A percentile compares a stretch with the other conserved stretches of the same genome.
Conservation (phyloP, 192 early-diverging fungal genomes). For the Podila epigama region DNA sequence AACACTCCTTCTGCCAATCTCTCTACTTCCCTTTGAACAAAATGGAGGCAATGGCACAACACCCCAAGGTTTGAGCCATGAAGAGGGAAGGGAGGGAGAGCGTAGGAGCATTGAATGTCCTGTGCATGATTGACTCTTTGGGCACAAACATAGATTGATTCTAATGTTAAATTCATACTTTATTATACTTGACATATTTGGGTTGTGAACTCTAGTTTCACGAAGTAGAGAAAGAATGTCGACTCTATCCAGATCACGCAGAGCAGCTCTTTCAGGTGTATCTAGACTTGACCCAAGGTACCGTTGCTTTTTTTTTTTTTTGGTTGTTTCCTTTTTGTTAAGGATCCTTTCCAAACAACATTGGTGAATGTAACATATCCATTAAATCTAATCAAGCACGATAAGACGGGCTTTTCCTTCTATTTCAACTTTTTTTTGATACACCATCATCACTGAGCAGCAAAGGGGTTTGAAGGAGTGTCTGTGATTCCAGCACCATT, state of each 20-base stretch:
- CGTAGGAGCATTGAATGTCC: too few relatives aligned
- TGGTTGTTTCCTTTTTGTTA: background rate
- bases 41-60: background rate
- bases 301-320: background rate
- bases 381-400: too few relatives aligned
- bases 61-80: background rate
- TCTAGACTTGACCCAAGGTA: constrained; percentile 29
- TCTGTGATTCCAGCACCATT: constrained; percentile 14
- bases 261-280: constrained; percentile 43
- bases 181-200: background rate
- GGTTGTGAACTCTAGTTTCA: constrained; percentile 11
- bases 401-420: too few relatives aligned
- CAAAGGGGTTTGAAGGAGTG: constrained; percentile 30
- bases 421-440: too few relatives aligned
- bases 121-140: too few relatives aligned
- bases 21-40: background rate
- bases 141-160: too few relatives aligned
- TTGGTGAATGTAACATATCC: background rate
- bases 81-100: too few relatives aligned
- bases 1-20: background rate
- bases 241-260: constrained; percentile 19
- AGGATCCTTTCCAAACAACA: background rate
- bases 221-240: constrained; percentile 18
- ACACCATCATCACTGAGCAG: too few relatives aligned
- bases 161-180: too few relatives aligned